Evolutionary conservation across 148 eudicot species (phyloP).

Genomic region (Selenicereus undatus): DNA sequence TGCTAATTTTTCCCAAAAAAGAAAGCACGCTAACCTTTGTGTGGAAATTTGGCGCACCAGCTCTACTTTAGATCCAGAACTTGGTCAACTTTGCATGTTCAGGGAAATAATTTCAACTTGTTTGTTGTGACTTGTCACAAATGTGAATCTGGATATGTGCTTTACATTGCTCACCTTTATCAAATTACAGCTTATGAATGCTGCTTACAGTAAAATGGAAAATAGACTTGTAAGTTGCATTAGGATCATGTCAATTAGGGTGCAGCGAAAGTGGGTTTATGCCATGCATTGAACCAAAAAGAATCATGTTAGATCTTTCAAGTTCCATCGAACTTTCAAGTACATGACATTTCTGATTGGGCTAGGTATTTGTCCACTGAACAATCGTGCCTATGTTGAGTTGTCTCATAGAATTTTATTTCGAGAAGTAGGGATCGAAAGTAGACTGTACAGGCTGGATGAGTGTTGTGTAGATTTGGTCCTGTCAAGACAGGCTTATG

Average conservation of each 20-base stretch:
- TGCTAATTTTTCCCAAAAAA: not conserved
- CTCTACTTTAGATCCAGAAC: not conserved
- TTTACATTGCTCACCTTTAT: too few species aligned
- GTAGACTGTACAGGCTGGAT: not conserved
- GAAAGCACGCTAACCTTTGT: not conserved
- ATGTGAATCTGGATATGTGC: too few species aligned
- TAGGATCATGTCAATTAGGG: not conserved
- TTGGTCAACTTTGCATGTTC: not conserved
- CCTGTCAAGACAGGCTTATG: not conserved
- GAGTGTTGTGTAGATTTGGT: not conserved
- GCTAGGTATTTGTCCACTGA: too few species aligned
- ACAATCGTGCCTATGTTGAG: too few species aligned
- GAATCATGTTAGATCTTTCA: too few species aligned
- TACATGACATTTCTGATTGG: too few species aligned
- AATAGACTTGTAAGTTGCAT: not conserved
- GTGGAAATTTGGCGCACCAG: not conserved
- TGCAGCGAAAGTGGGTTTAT: too few species aligned
- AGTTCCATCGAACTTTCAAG: too few species aligned
- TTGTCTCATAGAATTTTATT: too few species aligned
- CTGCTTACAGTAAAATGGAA: not conserved
- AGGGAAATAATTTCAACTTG: not conserved
- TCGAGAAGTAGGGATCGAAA: too few species aligned
- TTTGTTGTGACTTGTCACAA: too few species aligned
- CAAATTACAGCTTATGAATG: not conserved
- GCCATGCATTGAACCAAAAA: too few species aligned